Percentiles rank a stretch among this genome's conserved stretches.
Evolutionary conservation across 2,329 filamentous ascomycete genomes (phyloP).

Genomic region (Paecilomyces sp.): DNA sequence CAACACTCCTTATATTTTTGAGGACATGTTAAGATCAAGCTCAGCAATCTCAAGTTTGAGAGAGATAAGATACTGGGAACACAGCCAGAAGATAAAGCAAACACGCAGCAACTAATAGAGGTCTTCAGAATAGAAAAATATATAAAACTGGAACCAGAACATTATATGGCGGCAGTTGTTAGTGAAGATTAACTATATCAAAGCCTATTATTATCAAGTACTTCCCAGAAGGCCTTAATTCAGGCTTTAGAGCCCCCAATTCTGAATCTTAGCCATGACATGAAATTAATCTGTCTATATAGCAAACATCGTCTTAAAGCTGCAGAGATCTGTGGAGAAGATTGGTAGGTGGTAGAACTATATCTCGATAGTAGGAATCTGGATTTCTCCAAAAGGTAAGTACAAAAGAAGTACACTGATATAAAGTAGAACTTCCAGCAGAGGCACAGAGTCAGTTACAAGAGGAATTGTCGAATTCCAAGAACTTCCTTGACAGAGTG

Average conservation of each 20-base stretch:
- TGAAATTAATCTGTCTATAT: slow-evolving; percentile 23
- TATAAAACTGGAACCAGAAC: not conserved
- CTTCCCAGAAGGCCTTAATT: not conserved
- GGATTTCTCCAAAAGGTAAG: not conserved
- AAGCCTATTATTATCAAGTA: not conserved
- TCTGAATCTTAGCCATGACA: slow-evolving; percentile 9
- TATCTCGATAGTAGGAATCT: not conserved
- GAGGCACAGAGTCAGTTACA: not conserved
- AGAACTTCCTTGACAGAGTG: not conserved
- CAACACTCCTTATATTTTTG: not conserved
- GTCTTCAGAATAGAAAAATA: not conserved
- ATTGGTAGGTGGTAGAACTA: not conserved
- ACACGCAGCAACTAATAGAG: not conserved
- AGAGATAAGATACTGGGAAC: not conserved
- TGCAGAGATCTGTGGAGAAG: not conserved
- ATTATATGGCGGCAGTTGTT: not conserved
- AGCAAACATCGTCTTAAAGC: not conserved
- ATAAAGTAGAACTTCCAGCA: not conserved
- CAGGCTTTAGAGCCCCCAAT: not conserved
- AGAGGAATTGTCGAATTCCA: not conserved
- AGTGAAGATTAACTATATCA: not conserved
- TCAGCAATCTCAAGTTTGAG: not conserved
- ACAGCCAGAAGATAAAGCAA: not conserved
- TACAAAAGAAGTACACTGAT: not conserved
- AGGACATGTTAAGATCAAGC: not conserved